A percentile compares a stretch with the other conserved stretches of the same genome.
Conservation (phyloP, 306 rosid species). For the Hippophae gyantsensis region DNA sequence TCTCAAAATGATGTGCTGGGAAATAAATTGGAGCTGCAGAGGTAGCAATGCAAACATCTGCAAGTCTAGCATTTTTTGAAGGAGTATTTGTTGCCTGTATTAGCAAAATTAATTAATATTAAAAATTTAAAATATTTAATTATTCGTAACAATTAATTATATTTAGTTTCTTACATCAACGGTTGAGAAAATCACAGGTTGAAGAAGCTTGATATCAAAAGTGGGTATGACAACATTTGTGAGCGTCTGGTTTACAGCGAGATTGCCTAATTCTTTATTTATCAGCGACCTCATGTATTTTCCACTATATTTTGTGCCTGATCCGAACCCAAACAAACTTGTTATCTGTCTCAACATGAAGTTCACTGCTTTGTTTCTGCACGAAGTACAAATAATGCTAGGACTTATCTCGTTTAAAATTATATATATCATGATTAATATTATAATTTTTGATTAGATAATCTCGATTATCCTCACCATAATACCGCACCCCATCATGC, state of each 20-base stretch:
- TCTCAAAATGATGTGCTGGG: constrained; percentile 31
- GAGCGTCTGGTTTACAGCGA: constrained; percentile 30
- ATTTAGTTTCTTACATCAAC: constrained; percentile 15
- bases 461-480: no score
- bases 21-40: constrained; percentile 40
- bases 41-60: constrained; percentile 34
- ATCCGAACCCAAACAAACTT: constrained; percentile 11
- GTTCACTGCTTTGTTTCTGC: no score
- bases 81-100: constrained; percentile 27
- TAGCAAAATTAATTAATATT: neutral
- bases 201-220: constrained; percentile 35
- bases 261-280: constrained; percentile 25
- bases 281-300: constrained; percentile 20
- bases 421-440: no score
- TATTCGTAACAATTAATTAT: no score
- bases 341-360: constrained; percentile 3
- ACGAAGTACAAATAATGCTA: no score
- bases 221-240: constrained; percentile 33
- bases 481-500: no score
- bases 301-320: constrained; percentile 33
- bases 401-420: no score
- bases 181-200: constrained; percentile 35
- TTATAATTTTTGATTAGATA: no score
- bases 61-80: constrained; percentile 26
- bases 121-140: no score